Base-by-base conservation (phyloP, 768 basidiomycete genomes). In the Baorangia bicolor region DNA sequence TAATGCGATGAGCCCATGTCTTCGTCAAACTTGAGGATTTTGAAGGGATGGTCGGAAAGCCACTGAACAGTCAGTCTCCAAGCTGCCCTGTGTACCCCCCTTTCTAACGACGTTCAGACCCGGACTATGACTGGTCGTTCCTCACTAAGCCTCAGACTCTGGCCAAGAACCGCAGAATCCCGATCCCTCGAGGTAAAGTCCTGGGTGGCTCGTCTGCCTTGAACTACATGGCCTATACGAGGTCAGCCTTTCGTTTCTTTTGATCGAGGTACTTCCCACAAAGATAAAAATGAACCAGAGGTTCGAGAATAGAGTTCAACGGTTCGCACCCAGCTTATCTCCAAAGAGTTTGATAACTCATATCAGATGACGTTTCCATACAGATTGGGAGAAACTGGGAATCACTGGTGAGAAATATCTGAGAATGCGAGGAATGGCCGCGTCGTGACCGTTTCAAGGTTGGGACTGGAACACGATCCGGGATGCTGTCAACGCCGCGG, bases 141-240 rank as follows among this genome's bases (percentile, higher is more conserved):
- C 47, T 54, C 34, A 58, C 53, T 21, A 56, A 46, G 34, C 60
- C 51, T 11, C 64, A 54, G n/a, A 18, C 28, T 3, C 21, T 49
- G 34, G 47, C 53, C 18, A 42, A 51, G n/a, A 49, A 59, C 7
- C 57, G 49, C 45, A 43, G 54, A 31, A 53, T 59, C 37, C 9
- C 51, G 30, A 51, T 59, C 33, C 13, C 51, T 23, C 49, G 48
- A 16, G 44, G 60, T 10, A 48, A 62, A 48, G 51, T 61, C 5
- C 63, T 64, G 18, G 55, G 62, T 10, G 54, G 61, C 11, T 37
- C 43, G 8, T 64, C 63, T 37, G 55, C 62, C 10, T 42, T 60
- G 28, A 51, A 54, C 14, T 44, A 51, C 39, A 57, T 65, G 53
- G 60, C 50, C 23, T 55, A 47, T 39, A 31, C 49, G 5, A 60